Evolutionary conservation across 345 rosid species (phyloP).

Genomic region (Noccaea caerulescens): DNA sequence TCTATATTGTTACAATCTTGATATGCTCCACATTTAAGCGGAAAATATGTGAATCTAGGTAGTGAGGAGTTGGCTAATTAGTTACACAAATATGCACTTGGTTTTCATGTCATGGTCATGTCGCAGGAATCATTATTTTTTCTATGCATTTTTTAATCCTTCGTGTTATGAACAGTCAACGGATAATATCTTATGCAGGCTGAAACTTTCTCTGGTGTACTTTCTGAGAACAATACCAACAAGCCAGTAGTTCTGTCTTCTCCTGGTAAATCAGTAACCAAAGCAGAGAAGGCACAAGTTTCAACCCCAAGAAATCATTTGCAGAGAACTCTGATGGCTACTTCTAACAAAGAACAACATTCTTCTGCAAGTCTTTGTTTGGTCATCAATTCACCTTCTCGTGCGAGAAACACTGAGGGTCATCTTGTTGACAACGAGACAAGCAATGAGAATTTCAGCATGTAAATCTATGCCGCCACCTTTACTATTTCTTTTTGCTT

Average conservation of each 20-base stretch:
- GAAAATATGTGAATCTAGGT: neutral
- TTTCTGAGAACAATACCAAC: constrained; percentile 58
- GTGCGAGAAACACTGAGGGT: constrained; percentile 51
- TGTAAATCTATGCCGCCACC: constrained; percentile 51
- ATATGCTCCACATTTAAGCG: neutral
- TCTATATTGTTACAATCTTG: neutral
- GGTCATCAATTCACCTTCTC: constrained; percentile 57
- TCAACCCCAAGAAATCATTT: constrained; percentile 62
- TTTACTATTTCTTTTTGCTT: neutral
- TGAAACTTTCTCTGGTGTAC: constrained; percentile 57
- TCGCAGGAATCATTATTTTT: neutral
- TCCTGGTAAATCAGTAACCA: constrained; percentile 57
- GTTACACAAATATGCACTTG: neutral
- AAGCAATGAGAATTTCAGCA: constrained; percentile 66
- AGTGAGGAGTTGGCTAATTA: neutral
- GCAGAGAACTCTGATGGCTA: constrained; percentile 48
- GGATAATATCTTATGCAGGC: constrained; percentile 44
- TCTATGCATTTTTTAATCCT: neutral
- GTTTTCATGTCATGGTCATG: constrained; percentile 4
- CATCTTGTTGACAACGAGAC: constrained; percentile 52
- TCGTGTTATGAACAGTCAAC: neutral
- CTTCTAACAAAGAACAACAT: constrained; percentile 53
- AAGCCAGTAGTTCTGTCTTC: constrained; percentile 55
- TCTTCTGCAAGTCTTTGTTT: constrained; percentile 56
- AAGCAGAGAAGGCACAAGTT: constrained; percentile 48